Evolutionary conservation across 2,329 filamentous ascomycete species (phyloP).

Genomic region (Penicillium thymicola): DNA sequence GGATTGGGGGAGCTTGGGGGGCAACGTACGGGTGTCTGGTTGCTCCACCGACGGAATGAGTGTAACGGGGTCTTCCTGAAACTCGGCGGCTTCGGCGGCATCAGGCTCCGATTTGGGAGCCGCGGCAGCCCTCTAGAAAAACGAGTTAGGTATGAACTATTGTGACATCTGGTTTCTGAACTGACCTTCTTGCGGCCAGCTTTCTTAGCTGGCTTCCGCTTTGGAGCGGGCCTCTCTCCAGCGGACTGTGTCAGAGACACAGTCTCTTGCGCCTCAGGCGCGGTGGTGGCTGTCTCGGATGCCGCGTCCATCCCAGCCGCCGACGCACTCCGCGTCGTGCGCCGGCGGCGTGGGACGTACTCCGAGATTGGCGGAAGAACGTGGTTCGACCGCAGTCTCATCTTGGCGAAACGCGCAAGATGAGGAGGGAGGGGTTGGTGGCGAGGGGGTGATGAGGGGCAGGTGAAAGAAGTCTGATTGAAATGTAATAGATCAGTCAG

Average conservation of each 20-base stretch:
- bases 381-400: slow-evolving; percentile 41
- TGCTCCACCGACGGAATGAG: background rate
- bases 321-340: slow-evolving; percentile 18
- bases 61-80: background rate
- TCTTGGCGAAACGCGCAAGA: slow-evolving; percentile 18
- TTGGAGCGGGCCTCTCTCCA: slow-evolving; percentile 2
- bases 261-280: background rate
- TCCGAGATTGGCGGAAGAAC: slow-evolving; percentile 31
- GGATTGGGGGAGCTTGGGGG: background rate
- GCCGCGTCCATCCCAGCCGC: slow-evolving; percentile 1
- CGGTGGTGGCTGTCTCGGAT: background rate
- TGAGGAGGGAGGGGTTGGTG: background rate
- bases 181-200: background rate
- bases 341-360: slow-evolving; percentile 14
- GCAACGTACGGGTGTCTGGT: slow-evolving; percentile 1
- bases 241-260: slow-evolving; percentile 1
- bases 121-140: background rate
- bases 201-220: slow-evolving; percentile 1
- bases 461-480: background rate
- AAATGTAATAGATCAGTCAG: background rate
- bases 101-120: background rate
- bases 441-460: background rate
- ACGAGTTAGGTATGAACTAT: background rate
- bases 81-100: background rate
- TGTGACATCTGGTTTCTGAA: background rate